Evolutionary conservation across 805 yeast species (phyloP).

Genomic region (Crinitomyces ghanaensis): DNA sequence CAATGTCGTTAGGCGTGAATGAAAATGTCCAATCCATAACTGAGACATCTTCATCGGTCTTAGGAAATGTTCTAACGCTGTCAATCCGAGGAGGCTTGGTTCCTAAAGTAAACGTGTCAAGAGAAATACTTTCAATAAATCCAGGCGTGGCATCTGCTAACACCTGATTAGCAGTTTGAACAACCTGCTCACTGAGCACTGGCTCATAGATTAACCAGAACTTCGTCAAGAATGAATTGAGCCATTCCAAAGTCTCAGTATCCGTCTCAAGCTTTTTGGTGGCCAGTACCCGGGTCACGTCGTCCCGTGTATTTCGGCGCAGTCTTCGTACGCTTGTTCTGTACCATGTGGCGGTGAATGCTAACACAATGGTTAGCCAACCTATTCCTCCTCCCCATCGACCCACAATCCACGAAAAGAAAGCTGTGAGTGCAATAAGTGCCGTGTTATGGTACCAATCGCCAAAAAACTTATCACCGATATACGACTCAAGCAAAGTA

Average conservation of each 20-base stretch:
- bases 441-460: slow-evolving; percentile 96
- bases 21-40: slow-evolving; percentile 97
- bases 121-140: slow-evolving; percentile 72
- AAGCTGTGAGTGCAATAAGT: slow-evolving; percentile 51
- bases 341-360: slow-evolving; percentile 56
- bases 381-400: slow-evolving; percentile 66
- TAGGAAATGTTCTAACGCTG: slow-evolving; percentile 74
- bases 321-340: slow-evolving; percentile 76
- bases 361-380: slow-evolving; percentile 62
- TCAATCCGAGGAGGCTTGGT: slow-evolving; percentile 94
- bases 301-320: slow-evolving; percentile 62
- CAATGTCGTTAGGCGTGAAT: slow-evolving; percentile 80
- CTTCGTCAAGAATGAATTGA: slow-evolving; percentile 76
- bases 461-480: slow-evolving; percentile 72
- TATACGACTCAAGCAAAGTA: slow-evolving; percentile 60
- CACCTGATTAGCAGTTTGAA: slow-evolving; percentile 75
- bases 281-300: slow-evolving; percentile 76
- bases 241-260: slow-evolving; percentile 93
- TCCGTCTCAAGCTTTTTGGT: slow-evolving; percentile 75
- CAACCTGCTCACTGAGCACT: slow-evolving; percentile 69
- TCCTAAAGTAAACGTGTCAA: slow-evolving; percentile 83
- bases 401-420: slow-evolving; percentile 71
- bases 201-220: slow-evolving; percentile 93
- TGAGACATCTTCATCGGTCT: slow-evolving; percentile 84
- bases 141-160: slow-evolving; percentile 76